Conservation (phyloP, 225 moss, liverwort and hornwort genomes). For the Neckera pumila region DNA sequence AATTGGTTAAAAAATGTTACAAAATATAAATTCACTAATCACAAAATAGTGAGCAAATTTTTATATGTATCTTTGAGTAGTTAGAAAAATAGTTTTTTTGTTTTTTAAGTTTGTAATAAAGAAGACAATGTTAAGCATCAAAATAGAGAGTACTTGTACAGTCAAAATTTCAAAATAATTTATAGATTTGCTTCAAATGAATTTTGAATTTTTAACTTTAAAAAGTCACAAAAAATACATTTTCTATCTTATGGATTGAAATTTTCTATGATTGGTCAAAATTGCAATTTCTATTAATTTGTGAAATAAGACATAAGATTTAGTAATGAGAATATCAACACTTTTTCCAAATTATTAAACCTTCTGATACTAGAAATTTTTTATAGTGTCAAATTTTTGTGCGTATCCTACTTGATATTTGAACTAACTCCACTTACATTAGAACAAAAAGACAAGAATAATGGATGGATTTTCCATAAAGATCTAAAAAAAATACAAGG, state of each 20-base stretch:
- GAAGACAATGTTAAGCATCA: not conserved
- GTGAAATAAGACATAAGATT: not conserved
- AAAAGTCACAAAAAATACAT: not conserved
- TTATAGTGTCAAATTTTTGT: not conserved
- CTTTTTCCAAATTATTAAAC: not conserved
- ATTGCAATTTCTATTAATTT: not conserved
- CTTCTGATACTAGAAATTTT: fast-evolving
- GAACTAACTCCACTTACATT: not conserved
- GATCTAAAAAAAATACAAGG: not conserved
- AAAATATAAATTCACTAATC: not conserved
- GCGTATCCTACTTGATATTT: not conserved
- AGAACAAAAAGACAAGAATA: not conserved
- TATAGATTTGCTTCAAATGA: not conserved
- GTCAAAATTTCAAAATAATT: not conserved
- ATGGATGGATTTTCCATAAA: not conserved
- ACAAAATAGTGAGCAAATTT: not conserved
- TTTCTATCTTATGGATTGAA: not conserved
- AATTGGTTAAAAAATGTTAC: not conserved
- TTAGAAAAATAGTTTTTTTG: not conserved
- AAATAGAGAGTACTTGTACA: not conserved
- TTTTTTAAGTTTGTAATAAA: not conserved
- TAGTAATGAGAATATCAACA: not conserved
- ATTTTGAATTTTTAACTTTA: not conserved
- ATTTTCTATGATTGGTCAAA: not conserved
- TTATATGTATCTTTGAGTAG: not conserved